Evolutionary conservation across 2,329 filamentous ascomycete species (phyloP), one percentile per base, ranked within the genome.

Genomic region (Apiospora hydei): DNA sequence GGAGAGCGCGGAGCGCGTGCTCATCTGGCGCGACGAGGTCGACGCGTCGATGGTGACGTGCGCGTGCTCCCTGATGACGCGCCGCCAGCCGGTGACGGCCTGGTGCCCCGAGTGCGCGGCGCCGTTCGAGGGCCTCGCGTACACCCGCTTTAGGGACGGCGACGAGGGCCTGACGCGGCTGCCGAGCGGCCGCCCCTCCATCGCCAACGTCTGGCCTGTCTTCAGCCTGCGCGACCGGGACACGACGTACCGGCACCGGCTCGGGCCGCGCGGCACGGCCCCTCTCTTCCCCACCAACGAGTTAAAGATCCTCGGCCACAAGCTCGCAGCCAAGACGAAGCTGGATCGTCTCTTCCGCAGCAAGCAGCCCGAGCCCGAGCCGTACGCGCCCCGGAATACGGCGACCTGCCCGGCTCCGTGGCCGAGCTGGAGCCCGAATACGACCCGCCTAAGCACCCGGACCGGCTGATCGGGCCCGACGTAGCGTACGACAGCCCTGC

Each of bases 131-230:
- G 66, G 66, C 18, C 3, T 68, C 7, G 13, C 26, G n/a, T 68
- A 68, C 43, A 21, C 3, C 24, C 41, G 24, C 13, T 68, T 68
- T n/a, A 18, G 18, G n/a, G 66, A 30, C 44, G 57, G 57, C 8
- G n/a, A 13, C 8, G n/a, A 13, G n/a, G 66, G 66, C 43, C 66
- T 68, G 13, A n/a, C 44, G n/a, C 66, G 66, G 3, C 14, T 18
- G 1, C 13, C n/a, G 13, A 68, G 41, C 44, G 41, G 66, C 66
- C 41, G 66, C 14, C 24, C 13, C n/a, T 68, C 66, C 66, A 68
- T 68, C 44, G 66, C 66, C 66, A 68, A 68, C 26, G 66, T 68
- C n/a, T 68, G 66, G 66, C n/a, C 41, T 13, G n/a, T 68, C n/a
- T 2, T 5, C 18, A 4, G 13, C 13, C 41, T 4, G n/a, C 10